Evolutionary conservation across 139 green algal species (phyloP).

Genomic region (Tetratostichococcus sp.): DNA sequence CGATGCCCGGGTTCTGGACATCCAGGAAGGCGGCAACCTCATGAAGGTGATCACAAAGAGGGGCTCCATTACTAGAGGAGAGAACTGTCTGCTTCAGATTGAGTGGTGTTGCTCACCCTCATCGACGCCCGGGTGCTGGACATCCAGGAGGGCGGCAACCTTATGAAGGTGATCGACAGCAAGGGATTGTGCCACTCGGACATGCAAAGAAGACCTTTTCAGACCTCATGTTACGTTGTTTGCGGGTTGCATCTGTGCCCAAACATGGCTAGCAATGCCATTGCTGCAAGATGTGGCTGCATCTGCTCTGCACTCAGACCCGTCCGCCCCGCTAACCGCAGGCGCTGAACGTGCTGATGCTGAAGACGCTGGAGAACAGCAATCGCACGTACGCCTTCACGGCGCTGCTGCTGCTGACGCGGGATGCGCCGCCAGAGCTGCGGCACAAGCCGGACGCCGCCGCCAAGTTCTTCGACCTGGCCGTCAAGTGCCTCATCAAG

Average conservation of each 20-base stretch:
- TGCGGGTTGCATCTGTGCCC: too few species aligned
- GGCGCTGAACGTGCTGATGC: constrained; percentile 93
- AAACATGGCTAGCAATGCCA: too few species aligned
- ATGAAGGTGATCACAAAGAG: constrained; percentile 34
- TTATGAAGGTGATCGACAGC: constrained; percentile 61
- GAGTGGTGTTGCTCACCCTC: constrained; percentile 55
- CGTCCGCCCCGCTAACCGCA: too few species aligned
- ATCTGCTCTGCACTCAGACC: too few species aligned
- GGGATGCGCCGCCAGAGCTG: constrained; percentile 31
- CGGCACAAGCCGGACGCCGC: background rate
- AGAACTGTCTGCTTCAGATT: constrained; percentile 34
- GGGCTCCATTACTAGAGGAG: too few species aligned
- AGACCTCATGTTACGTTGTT: too few species aligned
- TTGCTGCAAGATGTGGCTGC: too few species aligned
- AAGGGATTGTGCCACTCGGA: too few species aligned
- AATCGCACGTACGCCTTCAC: constrained; percentile 70
- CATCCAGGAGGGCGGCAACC: constrained; percentile 41
- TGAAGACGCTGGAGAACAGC: constrained; percentile 85
- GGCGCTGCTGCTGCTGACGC: constrained; percentile 74
- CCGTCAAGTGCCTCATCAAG: constrained; percentile 98
- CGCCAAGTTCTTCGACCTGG: constrained; percentile 77
- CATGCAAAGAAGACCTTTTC: too few species aligned
- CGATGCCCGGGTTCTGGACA: constrained; percentile 45
- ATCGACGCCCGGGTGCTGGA: constrained; percentile 53
- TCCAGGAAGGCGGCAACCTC: constrained; percentile 51